phyloP scores from a whole-genome alignment of 495 filamentous ascomycete genomes.

The Xylaria bambusicola region DNA sequence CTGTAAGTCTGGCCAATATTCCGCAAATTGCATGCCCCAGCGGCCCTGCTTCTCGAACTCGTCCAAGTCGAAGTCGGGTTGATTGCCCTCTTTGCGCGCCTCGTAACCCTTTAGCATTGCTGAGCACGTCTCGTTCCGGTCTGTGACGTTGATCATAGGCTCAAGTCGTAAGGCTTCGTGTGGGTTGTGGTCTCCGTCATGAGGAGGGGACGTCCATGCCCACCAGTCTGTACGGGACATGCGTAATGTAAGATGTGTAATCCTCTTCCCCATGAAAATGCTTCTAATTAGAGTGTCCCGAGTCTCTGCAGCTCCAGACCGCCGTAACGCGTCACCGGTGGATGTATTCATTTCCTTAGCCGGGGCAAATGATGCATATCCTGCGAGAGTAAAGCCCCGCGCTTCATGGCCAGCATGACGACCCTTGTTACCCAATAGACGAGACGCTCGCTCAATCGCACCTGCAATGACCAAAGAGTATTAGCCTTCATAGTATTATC shows the following conservation, averaged over 20 bases:
- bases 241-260: conserved; percentile 30
- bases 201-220: conserved; percentile 22
- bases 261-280: conserved; percentile 26
- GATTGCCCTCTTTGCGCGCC: conserved; percentile 24
- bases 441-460: conserved; percentile 29
- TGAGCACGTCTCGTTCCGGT: conserved; percentile 7
- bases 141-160: conserved; percentile 33
- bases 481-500: not conserved
- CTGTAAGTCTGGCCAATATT: conserved; percentile 31
- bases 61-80: conserved; percentile 30
- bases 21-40: conserved; percentile 28
- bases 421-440: conserved; percentile 25
- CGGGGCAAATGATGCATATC: conserved; percentile 23
- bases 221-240: conserved; percentile 36
- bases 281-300: conserved; percentile 15
- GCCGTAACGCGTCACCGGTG: not conserved
- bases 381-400: conserved; percentile 16
- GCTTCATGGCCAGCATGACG: conserved; percentile 26
- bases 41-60: conserved; percentile 29
- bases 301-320: conserved; percentile 3
- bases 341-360: conserved; percentile 2
- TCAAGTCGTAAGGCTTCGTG: conserved; percentile 27
- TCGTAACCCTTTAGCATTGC: conserved; percentile 30
- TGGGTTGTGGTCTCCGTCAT: not conserved
- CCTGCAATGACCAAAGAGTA: conserved; percentile 8